These are phyloP conservation scores for Amauroascus niger DNA, from an alignment of 2,329 filamentous ascomycete genomes.

Conservation along the genomic window DNA sequence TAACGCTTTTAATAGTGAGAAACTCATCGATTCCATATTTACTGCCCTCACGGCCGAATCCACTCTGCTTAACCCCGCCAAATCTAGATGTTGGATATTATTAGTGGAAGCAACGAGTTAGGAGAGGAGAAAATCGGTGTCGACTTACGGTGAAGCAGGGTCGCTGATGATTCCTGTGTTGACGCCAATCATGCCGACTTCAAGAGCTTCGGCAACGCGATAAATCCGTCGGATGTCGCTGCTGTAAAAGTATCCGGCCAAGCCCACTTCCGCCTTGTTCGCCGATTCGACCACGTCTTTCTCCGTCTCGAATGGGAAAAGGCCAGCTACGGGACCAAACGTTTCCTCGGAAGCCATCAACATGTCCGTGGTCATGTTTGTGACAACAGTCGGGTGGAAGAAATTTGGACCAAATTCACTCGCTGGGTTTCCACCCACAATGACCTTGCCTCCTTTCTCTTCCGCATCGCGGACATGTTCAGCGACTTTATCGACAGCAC, in stretches of 20 bases:
- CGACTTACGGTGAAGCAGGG: slow-evolving; percentile 40
- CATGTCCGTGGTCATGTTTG: slow-evolving; percentile 80
- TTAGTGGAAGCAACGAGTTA: neutral
- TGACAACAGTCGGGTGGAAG: slow-evolving; percentile 80
- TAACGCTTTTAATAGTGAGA: slow-evolving; percentile 60
- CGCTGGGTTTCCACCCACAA: slow-evolving; percentile 64
- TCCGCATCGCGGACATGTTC: slow-evolving; percentile 70
- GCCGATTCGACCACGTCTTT: slow-evolving; percentile 77
- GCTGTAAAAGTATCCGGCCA: slow-evolving; percentile 91
- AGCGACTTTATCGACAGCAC: slow-evolving; percentile 69
- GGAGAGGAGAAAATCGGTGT: neutral
- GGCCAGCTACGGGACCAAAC: slow-evolving; percentile 82
- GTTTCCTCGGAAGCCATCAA: slow-evolving; percentile 78
- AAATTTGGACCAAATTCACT: slow-evolving; percentile 73
- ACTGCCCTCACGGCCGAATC: slow-evolving; percentile 69
- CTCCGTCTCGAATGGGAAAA: slow-evolving; percentile 84
- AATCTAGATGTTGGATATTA: slow-evolving; percentile 44
- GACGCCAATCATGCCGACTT: slow-evolving; percentile 48
- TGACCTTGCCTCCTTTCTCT: slow-evolving; percentile 63
- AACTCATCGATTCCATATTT: slow-evolving; percentile 71
- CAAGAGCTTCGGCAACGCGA: slow-evolving; percentile 49
- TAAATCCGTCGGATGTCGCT: slow-evolving; percentile 50
- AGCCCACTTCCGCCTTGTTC: slow-evolving; percentile 72
- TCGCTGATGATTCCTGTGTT: slow-evolving; percentile 60
- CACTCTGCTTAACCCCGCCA: slow-evolving; percentile 73